Percentiles rank a stretch among this genome's conserved stretches.
Conservation (phyloP, 306 rosid genomes). For the Delonix regia region DNA sequence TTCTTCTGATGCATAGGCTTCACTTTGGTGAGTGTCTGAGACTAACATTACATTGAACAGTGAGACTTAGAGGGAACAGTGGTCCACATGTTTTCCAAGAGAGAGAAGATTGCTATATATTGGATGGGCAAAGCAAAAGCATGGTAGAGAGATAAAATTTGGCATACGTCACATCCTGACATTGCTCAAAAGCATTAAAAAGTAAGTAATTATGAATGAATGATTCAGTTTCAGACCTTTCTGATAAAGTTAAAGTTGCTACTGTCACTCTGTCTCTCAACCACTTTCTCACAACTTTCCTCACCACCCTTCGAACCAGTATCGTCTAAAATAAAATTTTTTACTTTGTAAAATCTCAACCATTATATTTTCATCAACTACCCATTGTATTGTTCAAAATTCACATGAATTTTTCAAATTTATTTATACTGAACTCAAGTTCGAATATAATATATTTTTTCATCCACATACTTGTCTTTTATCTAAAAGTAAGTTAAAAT, state of each 20-base stretch:
- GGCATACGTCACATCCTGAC: slow-evolving; percentile 58
- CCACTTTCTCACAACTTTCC: slow-evolving; percentile 30
- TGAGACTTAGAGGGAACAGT: slow-evolving; percentile 24
- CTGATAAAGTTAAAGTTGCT: slow-evolving; percentile 58
- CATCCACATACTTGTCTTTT: no score
- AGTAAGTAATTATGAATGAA: slow-evolving; percentile 81
- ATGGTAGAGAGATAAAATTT: slow-evolving; percentile 44
- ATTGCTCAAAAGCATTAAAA: slow-evolving; percentile 54
- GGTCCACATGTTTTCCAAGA: slow-evolving; percentile 39
- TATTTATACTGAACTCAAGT: no score
- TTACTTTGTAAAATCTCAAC: no score
- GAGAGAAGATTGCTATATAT: slow-evolving; percentile 29
- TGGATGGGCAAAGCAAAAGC: slow-evolving; percentile 41
- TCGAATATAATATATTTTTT: no score
- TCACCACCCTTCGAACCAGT: slow-evolving; percentile 39
- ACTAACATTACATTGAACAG: slow-evolving; percentile 17
- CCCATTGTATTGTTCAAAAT: background rate
- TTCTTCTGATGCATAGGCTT: slow-evolving; percentile 34
- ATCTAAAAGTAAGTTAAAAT: no score
- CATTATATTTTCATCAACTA: slow-evolving; percentile 25
- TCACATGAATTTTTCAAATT: no score
- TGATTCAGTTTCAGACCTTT: slow-evolving; percentile 70
- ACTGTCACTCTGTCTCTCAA: slow-evolving; percentile 39
- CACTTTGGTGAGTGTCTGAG: slow-evolving; percentile 32
- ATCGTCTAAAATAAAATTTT: no score